These are phyloP conservation scores for Rhizopogon vulgaris DNA, from an alignment of 768 basidiomycete genomes.

Conservation along the genomic window DNA sequence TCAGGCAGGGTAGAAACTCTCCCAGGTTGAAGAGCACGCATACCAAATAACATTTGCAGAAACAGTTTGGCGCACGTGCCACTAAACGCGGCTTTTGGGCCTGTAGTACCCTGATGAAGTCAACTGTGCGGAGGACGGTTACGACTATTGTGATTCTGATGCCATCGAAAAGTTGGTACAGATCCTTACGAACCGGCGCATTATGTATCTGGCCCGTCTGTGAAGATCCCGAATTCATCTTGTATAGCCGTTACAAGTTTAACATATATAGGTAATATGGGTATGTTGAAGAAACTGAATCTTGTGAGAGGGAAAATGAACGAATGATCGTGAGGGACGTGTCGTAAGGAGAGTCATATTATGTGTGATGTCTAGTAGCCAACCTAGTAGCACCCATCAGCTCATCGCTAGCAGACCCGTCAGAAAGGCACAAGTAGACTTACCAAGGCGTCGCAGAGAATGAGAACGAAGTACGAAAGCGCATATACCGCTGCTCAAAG, in stretches of 20 bases:
- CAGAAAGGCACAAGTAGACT: constrained; percentile 1
- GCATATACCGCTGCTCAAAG: constrained; percentile 8
- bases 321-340: constrained; percentile 27
- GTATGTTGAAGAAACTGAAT: constrained; percentile 20
- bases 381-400: constrained; percentile 2
- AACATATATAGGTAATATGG: constrained; percentile 27
- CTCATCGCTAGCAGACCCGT: constrained; percentile 4
- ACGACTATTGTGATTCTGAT: not conserved
- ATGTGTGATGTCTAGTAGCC: not conserved
- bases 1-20: not conserved
- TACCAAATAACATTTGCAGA: not conserved
- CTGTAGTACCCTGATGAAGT: not conserved
- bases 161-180: not conserved
- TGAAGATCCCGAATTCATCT: not conserved
- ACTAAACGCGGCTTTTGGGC: not conserved
- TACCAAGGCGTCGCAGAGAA: constrained; percentile 13
- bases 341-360: constrained; percentile 19
- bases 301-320: constrained; percentile 14
- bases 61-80: not conserved
- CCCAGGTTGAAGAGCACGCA: not conserved
- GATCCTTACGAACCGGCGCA: not conserved
- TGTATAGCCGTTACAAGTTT: constrained; percentile 6
- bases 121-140: not conserved
- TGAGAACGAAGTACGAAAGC: constrained; percentile 1
- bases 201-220: not conserved